These are phyloP conservation scores for Fusarium xyrophilum DNA, from an alignment of 2,329 filamentous ascomycete genomes.

Conservation along the genomic window DNA sequence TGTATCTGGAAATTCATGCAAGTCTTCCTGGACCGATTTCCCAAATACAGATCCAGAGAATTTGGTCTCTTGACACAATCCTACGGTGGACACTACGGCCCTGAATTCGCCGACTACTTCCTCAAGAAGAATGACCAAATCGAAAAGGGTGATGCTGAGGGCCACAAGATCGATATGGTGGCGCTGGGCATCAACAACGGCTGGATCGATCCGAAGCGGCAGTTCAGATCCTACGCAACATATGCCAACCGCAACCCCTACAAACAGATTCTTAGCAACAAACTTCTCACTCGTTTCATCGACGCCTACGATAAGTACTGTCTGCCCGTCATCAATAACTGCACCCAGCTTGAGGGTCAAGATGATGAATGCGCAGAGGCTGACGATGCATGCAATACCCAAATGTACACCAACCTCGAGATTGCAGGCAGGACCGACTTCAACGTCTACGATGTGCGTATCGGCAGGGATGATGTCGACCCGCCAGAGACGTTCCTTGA, in stretches of 20 bases:
- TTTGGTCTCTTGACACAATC: constrained; percentile 62
- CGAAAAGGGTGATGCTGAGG: constrained; percentile 48
- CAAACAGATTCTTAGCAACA: constrained; percentile 40
- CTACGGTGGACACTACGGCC: constrained; percentile 66
- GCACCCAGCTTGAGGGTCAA: constrained; percentile 33
- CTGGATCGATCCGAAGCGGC: constrained; percentile 56
- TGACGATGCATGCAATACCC: constrained; percentile 38
- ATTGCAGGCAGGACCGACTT: constrained; percentile 45
- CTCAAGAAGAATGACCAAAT: constrained; percentile 64
- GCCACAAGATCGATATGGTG: constrained; percentile 56
- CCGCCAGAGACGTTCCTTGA: constrained; percentile 38
- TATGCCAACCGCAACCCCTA: constrained; percentile 47
- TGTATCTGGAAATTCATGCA: constrained; percentile 64
- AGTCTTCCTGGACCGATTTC: constrained; percentile 69
- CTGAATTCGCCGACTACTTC: constrained; percentile 62
- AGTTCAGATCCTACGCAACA: constrained; percentile 45
- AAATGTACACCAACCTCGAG: constrained; percentile 38
- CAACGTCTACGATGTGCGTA: constrained; percentile 57
- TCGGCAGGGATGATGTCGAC: constrained; percentile 32
- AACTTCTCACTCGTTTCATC: constrained; percentile 30
- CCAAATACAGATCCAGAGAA: constrained; percentile 65
- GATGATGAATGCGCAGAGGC: constrained; percentile 41
- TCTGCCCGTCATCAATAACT: constrained; percentile 34
- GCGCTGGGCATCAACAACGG: constrained; percentile 65
- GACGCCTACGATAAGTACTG: constrained; percentile 43